Evolutionary conservation across 2,329 filamentous ascomycete genomes (phyloP).

Genomic region (Fusarium begoniae): DNA sequence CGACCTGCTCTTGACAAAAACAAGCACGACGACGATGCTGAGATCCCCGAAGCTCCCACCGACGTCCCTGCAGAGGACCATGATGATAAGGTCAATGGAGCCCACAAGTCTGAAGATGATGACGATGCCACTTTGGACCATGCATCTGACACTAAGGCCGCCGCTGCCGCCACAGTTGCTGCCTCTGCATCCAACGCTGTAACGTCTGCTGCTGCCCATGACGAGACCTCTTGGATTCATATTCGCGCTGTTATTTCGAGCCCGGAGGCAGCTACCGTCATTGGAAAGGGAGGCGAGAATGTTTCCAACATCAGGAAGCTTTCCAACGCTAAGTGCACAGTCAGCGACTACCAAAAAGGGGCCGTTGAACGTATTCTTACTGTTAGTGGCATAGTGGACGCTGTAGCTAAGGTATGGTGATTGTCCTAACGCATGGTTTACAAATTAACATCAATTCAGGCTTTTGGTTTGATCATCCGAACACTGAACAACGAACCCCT

Average conservation of each 20-base stretch:
- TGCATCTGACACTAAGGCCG: conserved; percentile 53
- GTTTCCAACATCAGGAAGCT: conserved; percentile 95
- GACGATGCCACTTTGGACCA: conserved; percentile 39
- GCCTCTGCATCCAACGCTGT: conserved; percentile 47
- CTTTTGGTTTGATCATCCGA: conserved; percentile 97
- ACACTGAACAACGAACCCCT: conserved; percentile 97
- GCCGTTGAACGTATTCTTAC: conserved; percentile 98
- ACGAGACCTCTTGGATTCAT: conserved; percentile 97
- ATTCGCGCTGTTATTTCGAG: conserved; percentile 97
- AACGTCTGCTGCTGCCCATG: conserved; percentile 69
- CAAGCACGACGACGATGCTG: conserved; percentile 69
- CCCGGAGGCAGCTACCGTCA: conserved; percentile 95
- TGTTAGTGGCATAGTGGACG: conserved; percentile 95
- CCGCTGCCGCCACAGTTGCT: conserved; percentile 50
- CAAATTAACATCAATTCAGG: conserved; percentile 61
- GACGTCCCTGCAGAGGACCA: conserved; percentile 56
- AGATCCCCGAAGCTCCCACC: conserved; percentile 51
- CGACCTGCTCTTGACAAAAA: conserved; percentile 94
- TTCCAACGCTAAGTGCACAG: conserved; percentile 97
- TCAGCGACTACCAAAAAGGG: conserved; percentile 97
- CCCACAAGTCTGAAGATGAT: conserved; percentile 51
- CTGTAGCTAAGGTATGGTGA: conserved; percentile 86
- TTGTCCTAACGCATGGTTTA: not conserved
- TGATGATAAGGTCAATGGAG: conserved; percentile 59
- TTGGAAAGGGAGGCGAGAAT: conserved; percentile 98